These are phyloP conservation scores for Cadophora sp. DNA, from an alignment of 2,329 filamentous ascomycete species.

Conservation along the genomic window DNA sequence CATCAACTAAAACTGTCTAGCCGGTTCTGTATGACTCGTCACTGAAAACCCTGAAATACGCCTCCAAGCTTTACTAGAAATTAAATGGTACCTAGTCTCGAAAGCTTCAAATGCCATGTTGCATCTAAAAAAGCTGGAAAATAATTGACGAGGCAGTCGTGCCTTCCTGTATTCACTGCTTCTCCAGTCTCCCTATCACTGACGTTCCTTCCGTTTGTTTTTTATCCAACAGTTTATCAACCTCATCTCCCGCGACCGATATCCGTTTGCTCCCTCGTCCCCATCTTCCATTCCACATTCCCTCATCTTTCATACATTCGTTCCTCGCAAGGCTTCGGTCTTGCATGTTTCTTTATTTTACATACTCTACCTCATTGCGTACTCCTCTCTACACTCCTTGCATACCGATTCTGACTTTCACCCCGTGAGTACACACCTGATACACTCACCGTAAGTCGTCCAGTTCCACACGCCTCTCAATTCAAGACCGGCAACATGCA, in stretches of 20 bases:
- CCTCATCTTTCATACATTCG: conserved; percentile 11
- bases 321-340: conserved; percentile 21
- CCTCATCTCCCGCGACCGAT: not conserved
- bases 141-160: not conserved
- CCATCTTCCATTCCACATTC: conserved; percentile 9
- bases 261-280: conserved; percentile 9
- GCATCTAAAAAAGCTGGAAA: not conserved
- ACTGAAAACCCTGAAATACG: not conserved
- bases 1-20: not conserved
- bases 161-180: conserved; percentile 5
- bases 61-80: not conserved
- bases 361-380: conserved; percentile 12
- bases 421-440: not conserved
- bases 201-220: conserved; percentile 8
- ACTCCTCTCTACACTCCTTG: conserved; percentile 9
- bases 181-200: not conserved
- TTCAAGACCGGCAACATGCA: conserved; percentile 12
- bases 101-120: not conserved
- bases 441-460: conserved; percentile 17
- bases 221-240: not conserved
- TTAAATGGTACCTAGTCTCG: not conserved
- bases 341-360: conserved; percentile 14
- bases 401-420: not conserved
- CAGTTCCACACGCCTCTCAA: not conserved
- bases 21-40: not conserved